phyloP scores from a whole-genome alignment of 2,329 filamentous ascomycete genomes.

The Penicillium sp. region DNA sequence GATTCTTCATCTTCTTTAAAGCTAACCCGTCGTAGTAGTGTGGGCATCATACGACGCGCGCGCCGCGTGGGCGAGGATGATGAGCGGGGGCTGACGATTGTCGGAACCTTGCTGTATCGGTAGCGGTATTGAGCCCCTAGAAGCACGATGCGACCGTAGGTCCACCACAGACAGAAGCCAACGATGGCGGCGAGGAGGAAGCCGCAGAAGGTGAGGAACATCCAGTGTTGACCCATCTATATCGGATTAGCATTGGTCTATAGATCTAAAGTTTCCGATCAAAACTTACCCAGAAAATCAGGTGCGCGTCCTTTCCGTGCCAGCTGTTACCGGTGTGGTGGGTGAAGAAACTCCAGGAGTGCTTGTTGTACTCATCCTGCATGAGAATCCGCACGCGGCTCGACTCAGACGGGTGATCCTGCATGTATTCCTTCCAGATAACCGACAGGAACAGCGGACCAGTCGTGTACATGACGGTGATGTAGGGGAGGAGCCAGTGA shows the following conservation, averaged over 20 bases:
- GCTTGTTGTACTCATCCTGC: constrained; percentile 63
- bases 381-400: constrained; percentile 63
- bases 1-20: constrained; percentile 41
- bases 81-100: constrained; percentile 24
- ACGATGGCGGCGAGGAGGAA: constrained; percentile 47
- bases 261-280: background rate
- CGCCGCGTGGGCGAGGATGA: constrained; percentile 33
- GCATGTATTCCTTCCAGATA: constrained; percentile 69
- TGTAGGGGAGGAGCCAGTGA: constrained; percentile 65
- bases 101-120: constrained; percentile 33
- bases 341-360: constrained; percentile 67
- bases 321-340: constrained; percentile 61
- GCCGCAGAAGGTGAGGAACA: constrained; percentile 50
- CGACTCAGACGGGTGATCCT: constrained; percentile 38
- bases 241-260: background rate
- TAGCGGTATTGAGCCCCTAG: constrained; percentile 39
- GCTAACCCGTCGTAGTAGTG: constrained; percentile 35
- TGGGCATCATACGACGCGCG: constrained; percentile 32
- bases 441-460: constrained; percentile 71
- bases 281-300: constrained; percentile 58
- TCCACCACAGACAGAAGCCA: constrained; percentile 48
- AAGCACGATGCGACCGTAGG: constrained; percentile 46
- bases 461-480: constrained; percentile 74
- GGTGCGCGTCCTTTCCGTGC: constrained; percentile 58
- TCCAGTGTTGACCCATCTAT: constrained; percentile 54